Base-by-base conservation (phyloP, 225 moss, liverwort and hornwort species). In the Marchantia polymorpha region DNA sequence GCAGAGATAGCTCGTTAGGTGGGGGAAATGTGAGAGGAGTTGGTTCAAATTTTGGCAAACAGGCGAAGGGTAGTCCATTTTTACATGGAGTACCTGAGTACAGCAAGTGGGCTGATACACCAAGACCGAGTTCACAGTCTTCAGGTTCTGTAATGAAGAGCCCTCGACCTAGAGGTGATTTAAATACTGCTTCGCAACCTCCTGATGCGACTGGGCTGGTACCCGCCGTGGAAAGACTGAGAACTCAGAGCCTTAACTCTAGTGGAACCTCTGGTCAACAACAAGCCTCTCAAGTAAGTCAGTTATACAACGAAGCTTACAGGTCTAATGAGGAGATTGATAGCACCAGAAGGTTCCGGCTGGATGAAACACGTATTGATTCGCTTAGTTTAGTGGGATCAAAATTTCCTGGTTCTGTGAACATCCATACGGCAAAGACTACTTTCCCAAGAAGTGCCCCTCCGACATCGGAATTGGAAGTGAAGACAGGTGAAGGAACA, bases 101-200 rank as follows among this genome's bases (percentile, higher is more conserved):
- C 16, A 78, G 73, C 63, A 84, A 80, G 69, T 78, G 80, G 80
- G 64, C 76, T 58, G 85, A 88, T 47, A 77, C 81, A 60, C 81
- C 80, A 58, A 77, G 81, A 61, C 87, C 68, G 8, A 47, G 48
- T 15, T 8, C 61, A 7, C 82, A 80, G 17, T 31, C 54, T 60
- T 14, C 79, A 31, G 69, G 72, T 52, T 15, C 59, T 29, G 80
- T 75, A 60, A 79, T 79, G 74, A 83, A 73, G 72, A 22, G 77
- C 13, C 76, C 68, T 72, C 51, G 78, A 52, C 52, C 27, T 0
- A 82, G 80, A 66, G 30, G 6, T 22, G 85, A 85, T 55, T 1
- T 65, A 68, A n/a, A 73, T 4, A 72, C 39, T 27, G 30, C 25
- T 72, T 73, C 46, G 17, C 78, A 83, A 52, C 12, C 78, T 14